Conservation (phyloP, 352 stramenopile genomes). For the Phytophthora pini region DNA sequence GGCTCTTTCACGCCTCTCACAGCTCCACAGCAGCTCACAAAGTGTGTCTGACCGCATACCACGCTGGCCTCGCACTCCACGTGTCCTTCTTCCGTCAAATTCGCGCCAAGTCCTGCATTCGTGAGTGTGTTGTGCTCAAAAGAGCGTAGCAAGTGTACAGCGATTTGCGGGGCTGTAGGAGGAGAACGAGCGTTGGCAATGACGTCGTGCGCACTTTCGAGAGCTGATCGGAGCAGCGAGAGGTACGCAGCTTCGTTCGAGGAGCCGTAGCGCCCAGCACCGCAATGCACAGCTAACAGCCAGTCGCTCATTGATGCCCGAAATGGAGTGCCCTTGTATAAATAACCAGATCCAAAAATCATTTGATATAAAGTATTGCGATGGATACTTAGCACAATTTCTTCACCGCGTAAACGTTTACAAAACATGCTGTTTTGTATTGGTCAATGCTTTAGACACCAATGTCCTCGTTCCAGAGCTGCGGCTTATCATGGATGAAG, state of each 20-base stretch:
- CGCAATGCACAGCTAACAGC: slow-evolving; percentile 70
- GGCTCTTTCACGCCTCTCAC: slow-evolving; percentile 58
- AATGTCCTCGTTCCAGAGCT: slow-evolving; percentile 46
- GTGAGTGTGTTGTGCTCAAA: slow-evolving; percentile 61
- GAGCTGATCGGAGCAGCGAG: slow-evolving; percentile 43
- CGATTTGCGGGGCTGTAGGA: slow-evolving; percentile 36
- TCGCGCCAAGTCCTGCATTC: slow-evolving; percentile 66
- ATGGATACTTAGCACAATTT: slow-evolving; percentile 7
- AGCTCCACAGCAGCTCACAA: slow-evolving; percentile 51
- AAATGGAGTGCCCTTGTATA: background rate
- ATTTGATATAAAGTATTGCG: background rate
- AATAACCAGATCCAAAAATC: background rate
- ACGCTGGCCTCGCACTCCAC: slow-evolving; percentile 72
- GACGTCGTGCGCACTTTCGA: slow-evolving; percentile 25
- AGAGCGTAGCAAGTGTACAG: slow-evolving; percentile 40
- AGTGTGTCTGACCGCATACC: slow-evolving; percentile 45
- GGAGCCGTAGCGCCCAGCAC: slow-evolving; percentile 53
- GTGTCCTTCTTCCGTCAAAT: slow-evolving; percentile 51
- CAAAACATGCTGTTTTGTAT: slow-evolving; percentile 8
- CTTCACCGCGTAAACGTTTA: slow-evolving; percentile 18
- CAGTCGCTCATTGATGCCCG: slow-evolving; percentile 37
- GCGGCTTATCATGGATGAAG: slow-evolving; percentile 39
- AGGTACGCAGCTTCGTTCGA: slow-evolving; percentile 48
- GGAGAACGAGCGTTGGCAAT: slow-evolving; percentile 11
- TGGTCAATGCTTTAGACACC: slow-evolving; percentile 24